Evolutionary conservation across 768 basidiomycete species (phyloP), one percentile per base, ranked within the genome.

Genomic region (Leccinum pellstonianum): DNA sequence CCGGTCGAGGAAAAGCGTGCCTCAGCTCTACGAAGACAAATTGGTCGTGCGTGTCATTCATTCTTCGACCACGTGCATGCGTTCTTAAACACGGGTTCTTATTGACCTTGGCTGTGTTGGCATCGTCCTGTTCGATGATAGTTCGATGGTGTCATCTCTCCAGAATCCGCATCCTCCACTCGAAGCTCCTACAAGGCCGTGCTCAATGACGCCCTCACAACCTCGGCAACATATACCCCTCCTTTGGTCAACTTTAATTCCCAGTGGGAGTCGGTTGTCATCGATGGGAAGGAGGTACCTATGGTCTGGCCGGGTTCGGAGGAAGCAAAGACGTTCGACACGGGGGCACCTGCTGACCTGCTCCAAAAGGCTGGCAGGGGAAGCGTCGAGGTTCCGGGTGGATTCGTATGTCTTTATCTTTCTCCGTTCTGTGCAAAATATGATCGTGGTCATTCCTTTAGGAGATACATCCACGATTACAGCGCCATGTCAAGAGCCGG

Each of bases 401-500:
- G 71, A 19, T 93, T 94, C 64, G 93, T 93, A 61, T 68, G 88
- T 80, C 21, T 23, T 51, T 10, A 5, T 2, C 51, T 23, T 33
- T 5, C 1, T 43, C 35, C 10, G 54, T 19, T 46, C 17, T 41
- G 17, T 41, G 17, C 38, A 41, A 9, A 1, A 41, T 9, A 17
- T 4, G 17, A 41, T 52, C 12, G n/a, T 15, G 23, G 3, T 5
- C 33, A 47, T 62, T 56, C 14, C 5, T 58, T 31, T 65, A 93
- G 91, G 87, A 88, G 64, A 83, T 94, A 33, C 93, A 95, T 67
- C 75, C 87, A 7, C 86, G 93, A 55, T 72, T 95, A 51, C 84
- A 87, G 56, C 75, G 93, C 7, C 93, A 95, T 65, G 84, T 93
- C 47, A 91, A 89, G 77, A 82, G 82, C 66, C 81, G 93, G 4